phyloP scores from a whole-genome alignment of 78 protist species.

The Creolimax fragrantissima region DNA sequence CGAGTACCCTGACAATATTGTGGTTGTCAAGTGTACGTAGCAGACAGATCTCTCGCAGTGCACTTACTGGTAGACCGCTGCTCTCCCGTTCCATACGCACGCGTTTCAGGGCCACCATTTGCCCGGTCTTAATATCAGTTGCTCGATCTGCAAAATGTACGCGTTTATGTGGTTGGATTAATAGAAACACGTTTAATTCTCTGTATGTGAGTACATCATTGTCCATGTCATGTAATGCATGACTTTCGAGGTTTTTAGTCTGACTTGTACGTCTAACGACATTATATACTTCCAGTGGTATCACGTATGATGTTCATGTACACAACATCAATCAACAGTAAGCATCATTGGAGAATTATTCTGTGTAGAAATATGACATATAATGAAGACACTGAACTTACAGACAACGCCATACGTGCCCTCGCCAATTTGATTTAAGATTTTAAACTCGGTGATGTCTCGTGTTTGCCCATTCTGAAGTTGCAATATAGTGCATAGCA shows the following conservation, averaged over 20 bases:
- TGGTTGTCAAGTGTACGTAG: not conserved
- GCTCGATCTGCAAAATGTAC: not conserved
- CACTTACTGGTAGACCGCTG: not conserved
- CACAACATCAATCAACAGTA: no score
- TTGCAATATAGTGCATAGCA: not conserved
- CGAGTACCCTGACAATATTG: not conserved
- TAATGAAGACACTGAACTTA: not conserved
- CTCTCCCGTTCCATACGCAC: not conserved
- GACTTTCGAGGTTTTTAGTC: no score
- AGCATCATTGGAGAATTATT: no score
- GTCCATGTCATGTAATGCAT: no score
- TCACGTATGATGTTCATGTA: no score
- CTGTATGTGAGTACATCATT: no score
- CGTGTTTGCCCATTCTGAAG: not conserved
- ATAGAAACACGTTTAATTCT: no score
- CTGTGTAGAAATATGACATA: no score
- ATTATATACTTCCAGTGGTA: no score
- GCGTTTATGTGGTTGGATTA: not conserved
- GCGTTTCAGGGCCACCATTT: not conserved
- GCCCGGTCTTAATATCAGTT: not conserved
- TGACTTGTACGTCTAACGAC: no score
- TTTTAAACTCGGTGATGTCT: not conserved
- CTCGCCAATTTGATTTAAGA: not conserved
- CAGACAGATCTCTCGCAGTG: not conserved
- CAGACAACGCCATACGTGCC: conserved; percentile 1